These are phyloP conservation scores for Sclerotinia glacialis DNA, from an alignment of 2,329 filamentous ascomycete genomes.

Conservation along the genomic window DNA sequence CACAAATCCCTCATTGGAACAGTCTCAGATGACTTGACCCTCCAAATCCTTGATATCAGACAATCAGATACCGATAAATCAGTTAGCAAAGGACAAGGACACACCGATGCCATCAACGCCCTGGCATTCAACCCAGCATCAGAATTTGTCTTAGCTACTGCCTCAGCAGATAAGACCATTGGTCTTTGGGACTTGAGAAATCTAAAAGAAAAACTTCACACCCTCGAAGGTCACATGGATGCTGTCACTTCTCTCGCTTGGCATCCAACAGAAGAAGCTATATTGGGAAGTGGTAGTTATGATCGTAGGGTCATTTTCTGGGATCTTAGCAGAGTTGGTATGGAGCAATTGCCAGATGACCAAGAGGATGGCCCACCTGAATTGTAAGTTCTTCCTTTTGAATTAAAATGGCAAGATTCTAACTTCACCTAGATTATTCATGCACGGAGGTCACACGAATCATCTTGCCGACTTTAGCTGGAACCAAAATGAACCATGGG, in stretches of 20 bases:
- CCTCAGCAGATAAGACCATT: conserved; percentile 92
- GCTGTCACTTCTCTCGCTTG: conserved; percentile 89
- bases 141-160: conserved; percentile 88
- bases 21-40: conserved; percentile 90
- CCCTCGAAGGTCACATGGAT: conserved; percentile 82
- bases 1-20: conserved; percentile 84
- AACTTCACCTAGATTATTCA: conserved; percentile 67
- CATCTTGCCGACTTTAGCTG: conserved; percentile 95
- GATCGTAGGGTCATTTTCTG: conserved; percentile 94
- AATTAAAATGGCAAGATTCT: background rate
- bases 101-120: conserved; percentile 92
- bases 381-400: conserved; percentile 59
- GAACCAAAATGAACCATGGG: conserved; percentile 96
- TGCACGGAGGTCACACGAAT: conserved; percentile 98
- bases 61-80: conserved; percentile 62
- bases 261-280: conserved; percentile 87
- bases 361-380: conserved; percentile 93
- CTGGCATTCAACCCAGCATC: conserved; percentile 88
- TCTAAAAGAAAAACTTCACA: conserved; percentile 84
- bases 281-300: conserved; percentile 88
- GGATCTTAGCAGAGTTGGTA: conserved; percentile 88
- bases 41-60: conserved; percentile 89
- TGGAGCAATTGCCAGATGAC: conserved; percentile 93
- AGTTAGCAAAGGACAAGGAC: conserved; percentile 69
- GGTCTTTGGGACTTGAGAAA: conserved; percentile 94